Percentiles rank a stretch among this genome's conserved stretches.
These are phyloP conservation scores for Xylaria sp. DNA, from an alignment of 2,329 filamentous ascomycete species.

Conservation along the genomic window DNA sequence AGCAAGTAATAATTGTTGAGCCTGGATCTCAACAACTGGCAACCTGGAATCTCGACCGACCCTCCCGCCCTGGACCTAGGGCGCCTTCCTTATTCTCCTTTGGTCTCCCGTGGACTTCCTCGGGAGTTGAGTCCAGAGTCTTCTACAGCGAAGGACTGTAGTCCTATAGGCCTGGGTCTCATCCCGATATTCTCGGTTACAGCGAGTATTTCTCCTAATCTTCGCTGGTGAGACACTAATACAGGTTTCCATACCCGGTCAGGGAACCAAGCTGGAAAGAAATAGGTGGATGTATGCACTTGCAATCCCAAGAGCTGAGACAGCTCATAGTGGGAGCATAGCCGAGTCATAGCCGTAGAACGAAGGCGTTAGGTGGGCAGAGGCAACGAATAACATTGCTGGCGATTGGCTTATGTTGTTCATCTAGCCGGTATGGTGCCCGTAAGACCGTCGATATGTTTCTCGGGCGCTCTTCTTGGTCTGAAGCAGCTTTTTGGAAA, in stretches of 20 bases:
- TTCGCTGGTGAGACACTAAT: conserved; percentile 27
- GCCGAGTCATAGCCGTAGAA: conserved; percentile 32
- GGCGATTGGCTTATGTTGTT: conserved; percentile 43
- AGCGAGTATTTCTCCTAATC: conserved; percentile 21
- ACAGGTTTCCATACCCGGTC: conserved; percentile 24
- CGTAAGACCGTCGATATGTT: conserved; percentile 52
- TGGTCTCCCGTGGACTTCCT: conserved; percentile 26
- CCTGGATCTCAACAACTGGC: conserved; percentile 23
- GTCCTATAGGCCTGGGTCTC: conserved; percentile 22
- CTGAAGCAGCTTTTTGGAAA: conserved; percentile 55
- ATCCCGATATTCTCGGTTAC: conserved; percentile 25
- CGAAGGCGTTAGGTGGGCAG: conserved; percentile 25
- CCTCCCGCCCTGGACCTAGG: conserved; percentile 21
- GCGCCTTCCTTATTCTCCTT: conserved; percentile 13
- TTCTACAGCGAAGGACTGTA: conserved; percentile 30
- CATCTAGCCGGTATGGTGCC: conserved; percentile 53
- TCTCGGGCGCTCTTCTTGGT: conserved; percentile 51
- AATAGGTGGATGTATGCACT: conserved; percentile 44
- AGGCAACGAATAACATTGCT: neutral
- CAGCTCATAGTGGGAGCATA: conserved; percentile 37
- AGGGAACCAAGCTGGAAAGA: conserved; percentile 14
- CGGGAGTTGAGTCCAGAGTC: conserved; percentile 25
- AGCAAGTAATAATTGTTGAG: conserved; percentile 17
- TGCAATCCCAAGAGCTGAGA: conserved; percentile 41
- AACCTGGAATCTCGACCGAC: conserved; percentile 23